Evolutionary conservation across 2,329 filamentous ascomycete species (phyloP), one percentile per base, ranked within the genome.

Genomic region (Zarea fungicola): DNA sequence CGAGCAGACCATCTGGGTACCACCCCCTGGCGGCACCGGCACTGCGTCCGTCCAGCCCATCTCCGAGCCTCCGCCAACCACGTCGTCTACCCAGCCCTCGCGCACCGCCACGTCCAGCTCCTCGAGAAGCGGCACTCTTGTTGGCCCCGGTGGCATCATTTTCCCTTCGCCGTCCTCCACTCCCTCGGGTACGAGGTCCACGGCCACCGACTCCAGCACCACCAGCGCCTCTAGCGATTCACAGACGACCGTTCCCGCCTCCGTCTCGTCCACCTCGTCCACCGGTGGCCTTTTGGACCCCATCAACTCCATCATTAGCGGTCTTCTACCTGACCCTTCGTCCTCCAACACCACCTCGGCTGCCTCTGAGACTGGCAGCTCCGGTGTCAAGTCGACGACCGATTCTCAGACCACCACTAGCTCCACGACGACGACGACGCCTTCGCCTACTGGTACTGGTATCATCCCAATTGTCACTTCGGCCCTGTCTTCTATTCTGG

Each of bases 61-160:
- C 31, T 34, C 43, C 11, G 34, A 46, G 22, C 42, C 42, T 5
- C 53, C 55, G 21, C 54, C 54, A n/a, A 54, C 50, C 9, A 52
- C 52, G 19, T 50, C 48, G 25, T 48, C 56, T 18, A 58, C 58
- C 31, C 42, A 49, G 21, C 42, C 39, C 9, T 44, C 55, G 10
- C 28, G 41, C 16, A 35, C 16, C 9, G 36, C 51, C 42, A 39
- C 49, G 36, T 39, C 51, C 21, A 45, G 55, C 6, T 40, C 42
- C 21, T 42, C 52, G 19, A 52, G 58, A 13, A 26, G 42, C 6
- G 52, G 43, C 21, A 60, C 61, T 19, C 42, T 61, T n/a, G 57
- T 64, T 50, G 61, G 54, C 8, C 59, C 62, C 13, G 60, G 54
- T 13, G 62, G 62, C 41, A 58, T 63, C 35, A 51, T 59, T 23